A percentile compares a stretch with the other conserved stretches of the same genome.
phyloP scores from a whole-genome alignment of 306 rosid species.

The Alnus glutinosa region DNA sequence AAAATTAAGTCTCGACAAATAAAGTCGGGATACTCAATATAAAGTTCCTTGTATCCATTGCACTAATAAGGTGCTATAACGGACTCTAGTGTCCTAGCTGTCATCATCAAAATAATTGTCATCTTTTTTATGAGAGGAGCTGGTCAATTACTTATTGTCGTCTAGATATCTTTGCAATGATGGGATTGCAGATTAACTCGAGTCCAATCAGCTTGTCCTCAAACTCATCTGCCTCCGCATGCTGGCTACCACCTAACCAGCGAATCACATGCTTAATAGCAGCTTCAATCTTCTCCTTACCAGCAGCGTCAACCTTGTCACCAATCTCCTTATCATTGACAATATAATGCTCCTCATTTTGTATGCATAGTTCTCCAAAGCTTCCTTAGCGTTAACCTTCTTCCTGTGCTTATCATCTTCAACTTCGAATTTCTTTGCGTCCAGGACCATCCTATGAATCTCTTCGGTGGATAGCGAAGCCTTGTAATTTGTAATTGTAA shows the following conservation, averaged over 20 bases:
- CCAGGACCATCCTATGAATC: conserved; percentile 15
- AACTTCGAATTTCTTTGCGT: conserved; percentile 20
- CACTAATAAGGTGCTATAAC: no score
- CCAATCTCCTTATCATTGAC: conserved; percentile 20
- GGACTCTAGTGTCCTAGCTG: no score
- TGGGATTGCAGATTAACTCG: conserved; percentile 39
- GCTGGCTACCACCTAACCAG: conserved; percentile 23
- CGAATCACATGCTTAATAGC: conserved; percentile 14
- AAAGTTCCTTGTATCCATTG: no score
- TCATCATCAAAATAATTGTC: no score
- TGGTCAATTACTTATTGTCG: conserved; percentile 16
- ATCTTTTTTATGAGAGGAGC: no score
- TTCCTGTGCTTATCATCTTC: conserved; percentile 30
- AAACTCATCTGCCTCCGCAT: conserved; percentile 14
- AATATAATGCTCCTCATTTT: conserved; percentile 20
- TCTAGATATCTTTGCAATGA: conserved; percentile 53
- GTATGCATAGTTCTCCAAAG: conserved; percentile 24
- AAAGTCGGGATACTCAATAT: no score
- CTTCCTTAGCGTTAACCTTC: conserved; percentile 19
- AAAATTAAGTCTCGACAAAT: no score
- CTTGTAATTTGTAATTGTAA: conserved; percentile 24
- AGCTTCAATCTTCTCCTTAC: conserved; percentile 21
- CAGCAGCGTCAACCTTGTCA: background rate
- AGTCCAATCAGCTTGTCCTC: conserved; percentile 24
- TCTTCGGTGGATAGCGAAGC: conserved; percentile 14